Base-by-base conservation (phyloP, 495 filamentous ascomycete species). In the Penicillium turbatum region DNA sequence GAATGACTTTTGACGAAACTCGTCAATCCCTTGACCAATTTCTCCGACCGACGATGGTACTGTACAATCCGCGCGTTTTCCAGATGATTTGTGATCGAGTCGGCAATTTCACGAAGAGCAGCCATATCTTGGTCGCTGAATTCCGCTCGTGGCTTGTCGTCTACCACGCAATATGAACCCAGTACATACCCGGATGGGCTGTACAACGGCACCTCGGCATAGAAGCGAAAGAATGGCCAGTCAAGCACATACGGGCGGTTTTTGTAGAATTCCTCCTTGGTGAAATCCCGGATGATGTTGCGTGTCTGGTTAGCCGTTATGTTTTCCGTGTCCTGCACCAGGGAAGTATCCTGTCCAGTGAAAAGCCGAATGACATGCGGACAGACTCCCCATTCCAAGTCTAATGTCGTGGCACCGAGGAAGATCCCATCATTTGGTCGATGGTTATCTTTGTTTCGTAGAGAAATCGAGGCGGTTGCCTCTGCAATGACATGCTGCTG, bases 161-260 rank as follows among this genome's bases (percentile, higher is more conserved):
- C 82, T 1, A 83, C 64, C 15, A 86, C 70, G 45, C 81, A 83
- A 53, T 83, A 78, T 8, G 79, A 82, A 13, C 85, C 85, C 41
- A 88, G 81, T 2, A 77, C 72, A 31, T 82, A 75, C 5, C 83
- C 84, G 11, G 68, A 68, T 9, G 72, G 75, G 2, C 75, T 81
- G 24, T 76, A 64, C 11, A 88, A 70, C 0, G 85, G 83, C 3
- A 82, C 79, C n/a, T 80, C 84, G 7, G 78, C 82, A 51, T 87
- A 88, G 59, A 84, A 88, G 29, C 64, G 68, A 2, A 71, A 53
- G 47, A 65, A 54, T 0, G 79, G 65, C 70, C 68, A 62, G 21
- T 57, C 62, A 19, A 54, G 30, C 15, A 79, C 67, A 51, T 72
- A 71, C 8, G 67, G 51, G 48, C 70, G 63, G 45, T 66, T 40